Evolutionary conservation across 1,139 yeast genomes (phyloP), one percentile per base, ranked within the genome.

Genomic region (Blastobotrys indianensis): DNA sequence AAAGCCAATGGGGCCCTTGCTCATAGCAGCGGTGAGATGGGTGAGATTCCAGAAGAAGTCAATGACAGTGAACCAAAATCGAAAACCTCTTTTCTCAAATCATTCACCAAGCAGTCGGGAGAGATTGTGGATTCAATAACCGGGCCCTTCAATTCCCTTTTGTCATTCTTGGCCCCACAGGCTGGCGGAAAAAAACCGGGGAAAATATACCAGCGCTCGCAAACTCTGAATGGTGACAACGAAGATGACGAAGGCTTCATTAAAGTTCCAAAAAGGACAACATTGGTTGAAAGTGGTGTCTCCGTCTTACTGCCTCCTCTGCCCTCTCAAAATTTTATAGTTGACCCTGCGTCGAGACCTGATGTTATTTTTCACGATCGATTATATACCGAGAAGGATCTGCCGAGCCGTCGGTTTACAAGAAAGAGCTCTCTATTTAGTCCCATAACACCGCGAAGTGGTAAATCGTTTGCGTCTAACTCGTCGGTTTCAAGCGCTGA

Each of bases 271-370:
- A 92, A 90, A 1, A 85, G 80, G 55, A 73, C 94, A 0, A 83
- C 94, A 0, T 77, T 90, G 48, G 64, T 90, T n/a, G 88, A 85
- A 53, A 81, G 95, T 1, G 95, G 94, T 0, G 77, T 87, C 1
- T 76, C 88, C 1, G 76, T 88, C 9, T 65, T 92, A 2, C 65
- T 86, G n/a, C 97, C 97, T 0, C 95, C 97, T 1, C 67, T 84
- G 8, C 98, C 98, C 0, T 75, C 90, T 0, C 59, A 71, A 45
- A 73, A 75, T 46, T 92, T 76, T 62, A 77, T 92, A 16, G 76
- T 77, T 32, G 86, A 88, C 58, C 95, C 83, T 0, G 64, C 62
- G 0, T 50, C 68, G 1, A 69, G 95, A 34, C 72, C 74, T 4
- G 74, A 77, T 11, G 59, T 67, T 1, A 80, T 86, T 67, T 55